Conservation (phyloP, 768 basidiomycete genomes). For the Serendipita indica region DNA sequence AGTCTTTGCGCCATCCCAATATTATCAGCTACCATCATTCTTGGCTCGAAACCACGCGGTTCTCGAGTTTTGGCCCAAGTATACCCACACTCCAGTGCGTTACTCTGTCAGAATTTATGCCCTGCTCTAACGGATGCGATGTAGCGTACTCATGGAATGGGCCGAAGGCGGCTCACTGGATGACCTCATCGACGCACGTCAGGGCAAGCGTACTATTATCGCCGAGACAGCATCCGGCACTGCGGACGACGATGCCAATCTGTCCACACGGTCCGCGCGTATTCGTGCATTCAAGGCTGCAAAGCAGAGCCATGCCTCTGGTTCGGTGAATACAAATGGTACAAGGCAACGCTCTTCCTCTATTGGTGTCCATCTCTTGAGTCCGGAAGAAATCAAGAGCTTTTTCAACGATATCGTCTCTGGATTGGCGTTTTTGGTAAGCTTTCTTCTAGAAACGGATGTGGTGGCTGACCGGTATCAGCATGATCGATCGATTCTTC, state of each 20-base stretch:
- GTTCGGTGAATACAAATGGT: constrained; percentile 16
- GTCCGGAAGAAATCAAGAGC: constrained; percentile 68
- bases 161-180: constrained; percentile 67
- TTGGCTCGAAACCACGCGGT: constrained; percentile 77
- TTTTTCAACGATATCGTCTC: constrained; percentile 73
- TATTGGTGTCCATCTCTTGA: constrained; percentile 62
- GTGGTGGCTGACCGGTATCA: constrained; percentile 20
- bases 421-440: constrained; percentile 76
- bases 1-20: constrained; percentile 77
- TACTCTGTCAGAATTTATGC: background rate
- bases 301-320: constrained; percentile 39
- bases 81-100: constrained; percentile 78
- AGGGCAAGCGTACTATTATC: constrained; percentile 38
- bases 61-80: constrained; percentile 77
- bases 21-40: constrained; percentile 93
- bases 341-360: constrained; percentile 32
- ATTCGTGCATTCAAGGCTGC: constrained; percentile 63
- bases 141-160: constrained; percentile 83
- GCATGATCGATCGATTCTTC: constrained; percentile 76
- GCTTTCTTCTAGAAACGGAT: constrained; percentile 18
- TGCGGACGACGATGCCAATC: constrained; percentile 20
- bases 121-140: background rate
- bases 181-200: constrained; percentile 68
- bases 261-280: constrained; percentile 48
- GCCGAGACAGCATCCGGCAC: background rate